Evolutionary conservation across 225 moss, liverwort and hornwort genomes (phyloP).

Genomic region (Marchantia polymorpha): DNA sequence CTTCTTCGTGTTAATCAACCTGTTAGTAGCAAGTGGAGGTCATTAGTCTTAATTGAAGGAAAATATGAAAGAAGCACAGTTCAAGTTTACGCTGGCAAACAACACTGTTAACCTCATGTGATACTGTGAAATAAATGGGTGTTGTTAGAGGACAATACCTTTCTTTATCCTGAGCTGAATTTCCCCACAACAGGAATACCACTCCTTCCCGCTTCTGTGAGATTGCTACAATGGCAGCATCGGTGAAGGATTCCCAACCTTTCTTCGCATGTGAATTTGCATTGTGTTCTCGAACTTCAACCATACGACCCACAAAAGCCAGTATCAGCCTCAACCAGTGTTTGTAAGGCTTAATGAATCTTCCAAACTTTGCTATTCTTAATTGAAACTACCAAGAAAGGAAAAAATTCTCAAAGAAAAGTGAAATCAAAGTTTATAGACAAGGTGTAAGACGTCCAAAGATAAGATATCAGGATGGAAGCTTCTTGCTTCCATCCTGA

Average conservation of each 20-base stretch:
- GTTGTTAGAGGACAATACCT: slow-evolving; percentile 40
- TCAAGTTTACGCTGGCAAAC: not conserved
- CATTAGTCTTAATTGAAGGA: not conserved
- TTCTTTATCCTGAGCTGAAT: slow-evolving; percentile 84
- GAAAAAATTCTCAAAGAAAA: too few relatives aligned
- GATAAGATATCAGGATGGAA: too few relatives aligned
- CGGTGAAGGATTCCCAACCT: slow-evolving; percentile 97
- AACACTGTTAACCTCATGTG: not conserved
- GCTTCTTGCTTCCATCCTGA: too few relatives aligned
- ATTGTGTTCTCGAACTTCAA: slow-evolving; percentile 74
- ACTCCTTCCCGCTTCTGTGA: slow-evolving; percentile 63
- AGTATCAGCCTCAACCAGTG: not conserved
- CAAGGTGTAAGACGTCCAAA: too few relatives aligned
- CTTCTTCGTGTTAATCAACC: slow-evolving; percentile 60
- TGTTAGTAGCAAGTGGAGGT: slow-evolving; percentile 20
- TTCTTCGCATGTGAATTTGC: slow-evolving; percentile 95
- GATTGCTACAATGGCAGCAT: slow-evolving; percentile 80
- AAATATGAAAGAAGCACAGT: not conserved
- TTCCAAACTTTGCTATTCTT: too few relatives aligned
- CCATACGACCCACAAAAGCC: not conserved
- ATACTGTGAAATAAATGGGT: not conserved
- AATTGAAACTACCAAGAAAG: not conserved
- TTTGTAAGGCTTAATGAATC: too few relatives aligned
- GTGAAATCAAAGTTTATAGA: not conserved
- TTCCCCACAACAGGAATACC: slow-evolving; percentile 89